phyloP scores from a whole-genome alignment of 129 eudicot species.

The Pulicaria dysenterica region DNA sequence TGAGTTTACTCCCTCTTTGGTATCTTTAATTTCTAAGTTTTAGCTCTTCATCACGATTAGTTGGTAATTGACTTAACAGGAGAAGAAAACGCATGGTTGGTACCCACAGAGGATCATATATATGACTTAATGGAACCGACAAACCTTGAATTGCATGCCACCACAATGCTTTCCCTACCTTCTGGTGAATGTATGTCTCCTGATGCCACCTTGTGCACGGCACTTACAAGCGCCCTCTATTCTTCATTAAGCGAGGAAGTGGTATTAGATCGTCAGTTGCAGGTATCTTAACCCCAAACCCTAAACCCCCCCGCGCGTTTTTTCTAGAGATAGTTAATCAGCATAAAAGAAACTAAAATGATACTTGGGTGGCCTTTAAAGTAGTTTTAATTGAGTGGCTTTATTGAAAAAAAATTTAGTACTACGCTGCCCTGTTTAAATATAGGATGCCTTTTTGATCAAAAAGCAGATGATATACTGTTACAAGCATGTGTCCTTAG shows the following conservation, averaged over 20 bases:
- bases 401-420: too few relatives aligned
- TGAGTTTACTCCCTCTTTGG: conserved; percentile 40
- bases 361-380: too few relatives aligned
- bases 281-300: conserved; percentile 53
- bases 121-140: conserved; percentile 58
- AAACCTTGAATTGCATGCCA: conserved; percentile 85
- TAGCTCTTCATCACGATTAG: background rate
- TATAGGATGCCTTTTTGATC: too few relatives aligned
- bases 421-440: too few relatives aligned
- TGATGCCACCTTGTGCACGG: conserved; percentile 90
- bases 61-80: conserved; percentile 40
- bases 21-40: conserved; percentile 5
- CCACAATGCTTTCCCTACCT: conserved; percentile 83
- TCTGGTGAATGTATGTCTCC: conserved; percentile 92
- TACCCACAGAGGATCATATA: conserved; percentile 63
- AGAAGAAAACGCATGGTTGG: conserved; percentile 76
- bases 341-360: too few relatives aligned
- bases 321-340: background rate
- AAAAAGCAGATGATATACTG: background rate
- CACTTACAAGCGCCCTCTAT: conserved; percentile 83
- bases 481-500: conserved; percentile 1
- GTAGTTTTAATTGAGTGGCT: too few relatives aligned
- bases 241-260: conserved; percentile 75
- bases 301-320: background rate
- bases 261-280: conserved; percentile 64